These are phyloP conservation scores for Leucocoprinus leucothites DNA, from an alignment of 768 basidiomycete species.

Conservation along the genomic window DNA sequence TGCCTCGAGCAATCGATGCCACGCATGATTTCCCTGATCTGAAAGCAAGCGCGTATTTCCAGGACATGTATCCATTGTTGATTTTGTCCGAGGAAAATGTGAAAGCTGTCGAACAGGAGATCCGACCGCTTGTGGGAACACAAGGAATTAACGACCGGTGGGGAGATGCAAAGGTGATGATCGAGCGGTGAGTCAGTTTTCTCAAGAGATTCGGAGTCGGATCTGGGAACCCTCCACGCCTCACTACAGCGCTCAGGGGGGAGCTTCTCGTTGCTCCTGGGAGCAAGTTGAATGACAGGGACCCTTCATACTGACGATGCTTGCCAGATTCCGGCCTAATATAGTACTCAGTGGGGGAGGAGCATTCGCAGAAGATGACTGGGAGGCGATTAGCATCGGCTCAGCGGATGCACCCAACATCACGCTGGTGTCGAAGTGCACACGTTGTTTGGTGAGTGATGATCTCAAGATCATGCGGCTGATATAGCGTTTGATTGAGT, in stretches of 20 bases:
- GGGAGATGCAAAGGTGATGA: conserved; percentile 44
- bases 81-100: conserved; percentile 68
- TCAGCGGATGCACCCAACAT: conserved; percentile 39
- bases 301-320: too few relatives aligned
- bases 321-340: conserved; percentile 72
- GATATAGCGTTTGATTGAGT: background rate
- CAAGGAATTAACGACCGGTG: conserved; percentile 51
- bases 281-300: too few relatives aligned
- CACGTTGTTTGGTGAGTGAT: conserved; percentile 64
- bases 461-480: background rate
- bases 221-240: too few relatives aligned
- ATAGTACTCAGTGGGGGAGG: conserved; percentile 65
- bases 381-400: conserved; percentile 59
- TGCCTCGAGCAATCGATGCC: conserved; percentile 45
- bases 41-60: conserved; percentile 52
- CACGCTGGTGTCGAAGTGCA: conserved; percentile 63
- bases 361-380: conserved; percentile 70
- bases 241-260: too few relatives aligned
- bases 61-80: conserved; percentile 72
- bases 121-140: conserved; percentile 42
- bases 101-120: conserved; percentile 43
- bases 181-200: conserved; percentile 52
- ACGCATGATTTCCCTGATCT: conserved; percentile 57
- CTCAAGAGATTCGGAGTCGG: too few relatives aligned
- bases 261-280: too few relatives aligned